Evolutionary conservation across 768 basidiomycete species (phyloP).

Genomic region (Collybia sp.): DNA sequence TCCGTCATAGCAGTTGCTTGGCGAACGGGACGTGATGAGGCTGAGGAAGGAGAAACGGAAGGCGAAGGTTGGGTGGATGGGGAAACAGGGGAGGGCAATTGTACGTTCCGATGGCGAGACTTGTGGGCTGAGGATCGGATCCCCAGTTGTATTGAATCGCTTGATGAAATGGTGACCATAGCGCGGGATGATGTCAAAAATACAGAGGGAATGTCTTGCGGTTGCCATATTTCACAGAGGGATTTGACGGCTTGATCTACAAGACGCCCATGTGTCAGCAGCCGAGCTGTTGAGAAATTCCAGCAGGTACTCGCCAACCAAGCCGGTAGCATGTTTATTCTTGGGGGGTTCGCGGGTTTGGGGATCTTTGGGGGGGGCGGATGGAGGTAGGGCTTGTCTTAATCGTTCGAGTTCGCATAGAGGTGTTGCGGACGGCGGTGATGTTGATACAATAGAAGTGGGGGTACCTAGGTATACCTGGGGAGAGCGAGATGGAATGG

Average conservation of each 20-base stretch:
- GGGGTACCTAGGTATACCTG: constrained; percentile 53
- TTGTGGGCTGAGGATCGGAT: constrained; percentile 8
- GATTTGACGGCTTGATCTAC: constrained; percentile 78
- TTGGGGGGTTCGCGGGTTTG: constrained; percentile 35
- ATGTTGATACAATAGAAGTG: constrained; percentile 45
- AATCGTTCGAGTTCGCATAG: constrained; percentile 28
- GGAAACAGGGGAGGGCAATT: constrained; percentile 52
- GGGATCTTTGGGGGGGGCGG: constrained; percentile 25
- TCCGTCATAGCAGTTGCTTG: constrained; percentile 8
- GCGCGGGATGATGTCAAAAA: constrained; percentile 34
- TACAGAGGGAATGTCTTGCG: constrained; percentile 63
- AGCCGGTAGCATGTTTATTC: constrained; percentile 61
- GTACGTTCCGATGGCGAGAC: constrained; percentile 24
- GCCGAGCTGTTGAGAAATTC: constrained; percentile 4
- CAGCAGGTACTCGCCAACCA: constrained; percentile 57
- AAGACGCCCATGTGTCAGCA: constrained; percentile 10
- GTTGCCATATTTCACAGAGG: constrained; percentile 76
- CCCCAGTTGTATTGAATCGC: constrained; percentile 7
- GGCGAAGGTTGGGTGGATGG: constrained; percentile 34
- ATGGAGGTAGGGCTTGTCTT: constrained; percentile 18
- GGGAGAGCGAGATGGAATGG: constrained; percentile 37
- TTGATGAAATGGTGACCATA: constrained; percentile 18
- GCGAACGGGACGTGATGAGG: constrained; percentile 15
- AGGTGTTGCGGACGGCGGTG: constrained; percentile 31
- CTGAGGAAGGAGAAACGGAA: constrained; percentile 20